phyloP scores from a whole-genome alignment of 768 basidiomycete genomes.

The Termitomyces bulborhizus region DNA sequence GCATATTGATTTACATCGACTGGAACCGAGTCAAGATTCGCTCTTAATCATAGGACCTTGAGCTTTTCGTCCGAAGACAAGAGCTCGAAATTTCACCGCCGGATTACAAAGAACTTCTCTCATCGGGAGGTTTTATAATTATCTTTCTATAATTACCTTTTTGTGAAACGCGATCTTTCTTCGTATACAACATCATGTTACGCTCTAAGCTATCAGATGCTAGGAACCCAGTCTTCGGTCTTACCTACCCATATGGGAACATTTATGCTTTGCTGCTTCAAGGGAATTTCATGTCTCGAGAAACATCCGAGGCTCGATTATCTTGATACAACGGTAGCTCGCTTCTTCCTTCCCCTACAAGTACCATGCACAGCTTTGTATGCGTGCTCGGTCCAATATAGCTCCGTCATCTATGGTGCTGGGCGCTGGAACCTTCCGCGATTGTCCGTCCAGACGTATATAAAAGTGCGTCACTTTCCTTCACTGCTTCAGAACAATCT shows the following conservation, averaged over 20 bases:
- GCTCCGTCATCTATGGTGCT: conserved; percentile 1
- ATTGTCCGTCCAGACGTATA: not conserved
- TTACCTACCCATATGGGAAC: not conserved
- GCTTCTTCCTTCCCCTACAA: not conserved
- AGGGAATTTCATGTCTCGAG: not conserved
- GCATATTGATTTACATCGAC: too few relatives aligned
- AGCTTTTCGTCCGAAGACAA: too few relatives aligned
- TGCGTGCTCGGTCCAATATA: not conserved
- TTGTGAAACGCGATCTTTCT: not conserved
- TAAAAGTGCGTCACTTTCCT: conserved; percentile 4
- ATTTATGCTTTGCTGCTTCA: not conserved
- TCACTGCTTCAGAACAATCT: not conserved
- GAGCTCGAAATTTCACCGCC: not conserved
- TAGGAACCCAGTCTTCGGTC: not conserved
- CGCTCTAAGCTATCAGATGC: not conserved
- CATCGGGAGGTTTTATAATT: not conserved
- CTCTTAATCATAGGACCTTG: too few relatives aligned
- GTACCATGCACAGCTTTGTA: not conserved
- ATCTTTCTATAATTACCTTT: not conserved
- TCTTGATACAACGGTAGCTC: not conserved
- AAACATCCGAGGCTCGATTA: not conserved
- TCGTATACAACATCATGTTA: not conserved
- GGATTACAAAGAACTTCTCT: not conserved
- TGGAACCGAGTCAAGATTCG: too few relatives aligned
- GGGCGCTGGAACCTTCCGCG: not conserved